A percentile compares a stretch with the other conserved stretches of the same genome.
Evolutionary conservation across 805 yeast species (phyloP).

Genomic region (Ogataea ganodermae): DNA sequence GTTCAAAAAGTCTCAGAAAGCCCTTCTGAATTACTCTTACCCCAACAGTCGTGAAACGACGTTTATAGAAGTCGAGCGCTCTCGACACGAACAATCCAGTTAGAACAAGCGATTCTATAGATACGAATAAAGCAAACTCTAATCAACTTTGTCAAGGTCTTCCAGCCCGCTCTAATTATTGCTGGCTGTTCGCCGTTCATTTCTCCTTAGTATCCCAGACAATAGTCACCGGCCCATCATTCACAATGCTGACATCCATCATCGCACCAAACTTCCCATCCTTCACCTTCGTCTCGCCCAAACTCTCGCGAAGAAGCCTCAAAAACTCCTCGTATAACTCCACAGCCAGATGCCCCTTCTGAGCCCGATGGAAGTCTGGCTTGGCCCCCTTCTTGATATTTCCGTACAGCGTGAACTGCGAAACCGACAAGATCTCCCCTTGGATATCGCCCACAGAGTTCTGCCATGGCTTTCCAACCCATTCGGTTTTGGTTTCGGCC

Average conservation of each 20-base stretch:
- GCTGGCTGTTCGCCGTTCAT: too few relatives aligned
- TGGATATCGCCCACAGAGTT: conserved; percentile 60
- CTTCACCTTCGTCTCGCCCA: conserved; percentile 67
- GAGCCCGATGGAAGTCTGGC: conserved; percentile 93
- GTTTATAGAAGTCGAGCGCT: too few relatives aligned
- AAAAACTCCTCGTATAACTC: conserved; percentile 57
- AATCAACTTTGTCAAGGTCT: too few relatives aligned
- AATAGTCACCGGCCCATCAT: conserved; percentile 94
- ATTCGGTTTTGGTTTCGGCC: conserved; percentile 46
- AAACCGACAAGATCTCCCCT: conserved; percentile 80
- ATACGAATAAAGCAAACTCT: too few relatives aligned
- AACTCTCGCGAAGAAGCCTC: conserved; percentile 43
- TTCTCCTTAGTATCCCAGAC: conserved; percentile 67
- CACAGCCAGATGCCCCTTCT: conserved; percentile 65
- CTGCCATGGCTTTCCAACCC: conserved; percentile 76
- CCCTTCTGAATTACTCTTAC: too few relatives aligned
- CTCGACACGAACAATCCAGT: too few relatives aligned
- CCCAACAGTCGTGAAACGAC: too few relatives aligned
- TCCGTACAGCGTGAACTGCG: conserved; percentile 91
- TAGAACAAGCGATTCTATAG: too few relatives aligned
- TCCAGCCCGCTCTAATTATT: too few relatives aligned
- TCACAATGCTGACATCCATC: conserved; percentile 90
- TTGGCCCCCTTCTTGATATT: conserved; percentile 87
- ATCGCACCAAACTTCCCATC: conserved; percentile 95
- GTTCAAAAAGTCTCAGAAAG: too few relatives aligned